Base-by-base conservation (phyloP, 2,329 filamentous ascomycete genomes). In the Diatrype stigma region DNA sequence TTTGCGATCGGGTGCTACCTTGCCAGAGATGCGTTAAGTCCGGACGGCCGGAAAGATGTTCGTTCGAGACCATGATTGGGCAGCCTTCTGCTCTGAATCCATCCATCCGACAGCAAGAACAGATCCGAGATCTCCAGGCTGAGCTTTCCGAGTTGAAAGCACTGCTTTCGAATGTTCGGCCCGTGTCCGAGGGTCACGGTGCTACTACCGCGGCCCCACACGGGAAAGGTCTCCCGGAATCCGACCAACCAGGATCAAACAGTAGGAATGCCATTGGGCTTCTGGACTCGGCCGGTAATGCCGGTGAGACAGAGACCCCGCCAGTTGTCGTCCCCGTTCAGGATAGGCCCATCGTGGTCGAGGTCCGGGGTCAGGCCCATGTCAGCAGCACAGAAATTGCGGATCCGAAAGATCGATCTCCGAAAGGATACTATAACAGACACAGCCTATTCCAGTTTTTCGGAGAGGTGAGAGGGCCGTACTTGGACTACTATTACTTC, bases 381-480 rank as follows among this genome's bases (percentile, higher is more conserved):
- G 38, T 49, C 28, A 28, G 21, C 17, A 47, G 49, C 11, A 37
- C n/a, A 3, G 51, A 52, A 34, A 51, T 54, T 34, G 47, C 40
- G 6, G 53, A 59, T 51, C 60, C 56, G 28, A 54, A 12, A n/a
- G 40, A 42, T 7, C 52, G 60, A 51, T 49, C 48, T 38, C 56
- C 54, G 11, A 49, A 21, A 16, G 56, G 56, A 1, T 61, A 56
- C 49, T 59, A 57, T 32, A 47, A 51, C 23, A 56, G 51, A 23
- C 59, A 61, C 50, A 44, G 46, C 38, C 30, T 58, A 21, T 60
- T 59, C 46, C 54, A 35, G n/a, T 59, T 58, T 46, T 59, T 61
- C 37, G 26, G n/a, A 26, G 59, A 60, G 49, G 59, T 60, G 21
- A 47, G 52, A 23, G 19, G 5, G 6, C 35, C 23, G 46, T 30